Conservation (phyloP, 768 basidiomycete species). For the Lyophyllum semitale region DNA sequence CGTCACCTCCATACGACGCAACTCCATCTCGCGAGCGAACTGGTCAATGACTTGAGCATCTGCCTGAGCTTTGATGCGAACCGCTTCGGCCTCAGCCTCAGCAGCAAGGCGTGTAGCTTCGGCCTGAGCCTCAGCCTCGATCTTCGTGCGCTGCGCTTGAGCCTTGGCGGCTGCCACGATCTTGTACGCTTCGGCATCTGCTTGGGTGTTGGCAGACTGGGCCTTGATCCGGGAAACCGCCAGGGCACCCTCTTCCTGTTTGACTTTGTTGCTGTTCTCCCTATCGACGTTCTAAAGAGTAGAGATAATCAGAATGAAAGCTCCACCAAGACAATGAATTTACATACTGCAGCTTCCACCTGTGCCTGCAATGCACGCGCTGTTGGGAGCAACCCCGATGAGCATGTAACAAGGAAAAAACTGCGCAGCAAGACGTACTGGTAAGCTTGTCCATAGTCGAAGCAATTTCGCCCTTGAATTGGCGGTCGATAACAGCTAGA, state of each 20-base stretch:
- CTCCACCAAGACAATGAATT: neutral
- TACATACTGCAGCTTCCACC: conserved; percentile 77
- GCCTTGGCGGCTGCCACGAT: conserved; percentile 76
- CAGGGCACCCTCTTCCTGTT: conserved; percentile 80
- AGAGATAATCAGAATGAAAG: neutral
- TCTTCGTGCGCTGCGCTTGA: conserved; percentile 66
- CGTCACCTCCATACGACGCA: conserved; percentile 64
- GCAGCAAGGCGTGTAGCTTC: conserved; percentile 77
- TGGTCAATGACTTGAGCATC: conserved; percentile 61
- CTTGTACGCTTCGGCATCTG: conserved; percentile 76
- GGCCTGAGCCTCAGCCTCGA: conserved; percentile 77
- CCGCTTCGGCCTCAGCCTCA: conserved; percentile 72
- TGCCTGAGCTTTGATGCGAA: conserved; percentile 63
- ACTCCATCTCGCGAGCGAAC: conserved; percentile 78
- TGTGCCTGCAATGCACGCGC: conserved; percentile 84
- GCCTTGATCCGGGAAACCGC: conserved; percentile 79
- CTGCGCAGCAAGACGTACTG: conserved; percentile 21
- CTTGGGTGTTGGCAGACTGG: conserved; percentile 60
- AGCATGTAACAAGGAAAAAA: neutral
- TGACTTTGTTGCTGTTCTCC: conserved; percentile 87
- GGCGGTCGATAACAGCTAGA: conserved; percentile 79
- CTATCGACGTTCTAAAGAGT: conserved; percentile 71
- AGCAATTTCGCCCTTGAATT: conserved; percentile 89
- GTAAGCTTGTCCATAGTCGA: conserved; percentile 85
- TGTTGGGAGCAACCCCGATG: conserved; percentile 14